These are phyloP conservation scores for Macrolepiota dolichaula DNA, from an alignment of 768 basidiomycete genomes.

Conservation along the genomic window DNA sequence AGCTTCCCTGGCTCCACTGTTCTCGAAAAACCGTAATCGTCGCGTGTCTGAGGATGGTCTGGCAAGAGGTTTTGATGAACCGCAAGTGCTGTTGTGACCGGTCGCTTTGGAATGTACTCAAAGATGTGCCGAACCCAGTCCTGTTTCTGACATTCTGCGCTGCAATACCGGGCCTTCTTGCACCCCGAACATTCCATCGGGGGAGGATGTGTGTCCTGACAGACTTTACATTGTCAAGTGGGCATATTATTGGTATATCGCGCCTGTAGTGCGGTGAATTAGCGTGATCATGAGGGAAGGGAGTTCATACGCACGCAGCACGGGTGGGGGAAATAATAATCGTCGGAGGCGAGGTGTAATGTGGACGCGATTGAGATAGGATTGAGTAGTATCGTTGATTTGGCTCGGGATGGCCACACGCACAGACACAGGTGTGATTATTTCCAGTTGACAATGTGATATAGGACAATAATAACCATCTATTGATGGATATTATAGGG, in stretches of 20 bases:
- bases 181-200: conserved; percentile 20
- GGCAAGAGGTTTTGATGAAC: conserved; percentile 23
- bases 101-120: conserved; percentile 22
- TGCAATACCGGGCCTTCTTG: conserved; percentile 30
- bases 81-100: conserved; percentile 26
- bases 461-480: too few relatives aligned
- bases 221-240: neutral
- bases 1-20: conserved; percentile 19
- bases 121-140: conserved; percentile 31
- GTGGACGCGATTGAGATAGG: too few relatives aligned
- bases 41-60: conserved; percentile 25
- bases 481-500: too few relatives aligned
- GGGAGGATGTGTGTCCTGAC: neutral
- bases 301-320: too few relatives aligned
- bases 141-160: conserved; percentile 22
- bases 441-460: too few relatives aligned
- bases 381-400: too few relatives aligned
- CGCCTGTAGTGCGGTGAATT: neutral
- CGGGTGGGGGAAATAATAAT: too few relatives aligned
- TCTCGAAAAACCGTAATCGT: conserved; percentile 32
- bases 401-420: too few relatives aligned
- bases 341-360: too few relatives aligned
- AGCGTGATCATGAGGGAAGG: neutral
- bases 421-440: too few relatives aligned
- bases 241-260: neutral